Evolutionary conservation across 345 rosid species (phyloP).

Genomic region (Camelina sativa): DNA sequence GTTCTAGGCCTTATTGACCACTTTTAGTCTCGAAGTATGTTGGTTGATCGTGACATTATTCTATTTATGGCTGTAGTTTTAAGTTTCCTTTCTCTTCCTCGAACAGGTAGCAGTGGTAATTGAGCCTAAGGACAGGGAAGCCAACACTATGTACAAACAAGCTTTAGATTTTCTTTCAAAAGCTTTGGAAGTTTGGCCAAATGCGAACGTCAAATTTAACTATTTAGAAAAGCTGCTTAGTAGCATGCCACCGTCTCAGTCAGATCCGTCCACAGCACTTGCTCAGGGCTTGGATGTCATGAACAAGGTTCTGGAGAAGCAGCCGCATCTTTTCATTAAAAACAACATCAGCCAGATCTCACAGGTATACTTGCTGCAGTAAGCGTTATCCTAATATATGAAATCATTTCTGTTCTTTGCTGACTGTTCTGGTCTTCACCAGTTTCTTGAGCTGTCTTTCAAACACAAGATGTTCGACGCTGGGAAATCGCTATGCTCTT

Average conservation of each 20-base stretch:
- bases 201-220: slow-evolving; percentile 92
- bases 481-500: slow-evolving; percentile 89
- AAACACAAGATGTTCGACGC: slow-evolving; percentile 92
- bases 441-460: slow-evolving; percentile 97
- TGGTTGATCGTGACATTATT: slow-evolving; percentile 25
- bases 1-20: background rate
- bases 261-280: slow-evolving; percentile 95
- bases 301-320: slow-evolving; percentile 98
- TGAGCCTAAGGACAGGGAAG: slow-evolving; percentile 95
- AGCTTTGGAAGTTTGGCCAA: slow-evolving; percentile 98
- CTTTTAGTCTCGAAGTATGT: slow-evolving; percentile 16
- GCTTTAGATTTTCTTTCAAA: slow-evolving; percentile 90
- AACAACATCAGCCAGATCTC: slow-evolving; percentile 90
- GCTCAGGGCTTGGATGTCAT: slow-evolving; percentile 97
- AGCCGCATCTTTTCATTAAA: slow-evolving; percentile 87
- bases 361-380: slow-evolving; percentile 62
- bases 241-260: slow-evolving; percentile 86
- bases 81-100: slow-evolving; percentile 28
- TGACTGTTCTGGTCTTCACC: slow-evolving; percentile 42
- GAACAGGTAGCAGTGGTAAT: slow-evolving; percentile 93
- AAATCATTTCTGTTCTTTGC: slow-evolving; percentile 23
- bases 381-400: slow-evolving; percentile 22
- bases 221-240: slow-evolving; percentile 89
- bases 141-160: slow-evolving; percentile 85
- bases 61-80: slow-evolving; percentile 23